Evolutionary conservation across 1,139 yeast genomes (phyloP).

Genomic region (Magnusiomyces clavatus): DNA sequence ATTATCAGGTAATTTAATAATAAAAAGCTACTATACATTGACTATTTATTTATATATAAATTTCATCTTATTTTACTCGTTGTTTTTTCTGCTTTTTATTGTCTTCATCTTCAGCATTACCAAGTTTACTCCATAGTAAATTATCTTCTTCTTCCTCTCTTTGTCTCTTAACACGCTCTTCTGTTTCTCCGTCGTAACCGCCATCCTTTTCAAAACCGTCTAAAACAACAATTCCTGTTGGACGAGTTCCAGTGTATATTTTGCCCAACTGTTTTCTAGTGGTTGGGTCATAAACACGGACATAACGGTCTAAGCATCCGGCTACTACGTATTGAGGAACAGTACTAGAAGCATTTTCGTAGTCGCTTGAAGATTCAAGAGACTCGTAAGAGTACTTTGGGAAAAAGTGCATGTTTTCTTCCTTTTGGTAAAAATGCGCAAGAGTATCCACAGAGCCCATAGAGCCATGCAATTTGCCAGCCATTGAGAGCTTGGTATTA

Average conservation of each 20-base stretch:
- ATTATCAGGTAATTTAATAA: too few relatives aligned
- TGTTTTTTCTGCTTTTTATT: not conserved
- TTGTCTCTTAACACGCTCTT: slow-evolving; percentile 3
- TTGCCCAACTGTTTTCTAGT: slow-evolving; percentile 57
- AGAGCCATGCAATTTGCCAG: slow-evolving; percentile 21
- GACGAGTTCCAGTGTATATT: slow-evolving; percentile 68
- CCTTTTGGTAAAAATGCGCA: not conserved
- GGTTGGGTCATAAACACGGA: slow-evolving; percentile 61
- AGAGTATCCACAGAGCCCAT: slow-evolving; percentile 20
- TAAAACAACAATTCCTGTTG: slow-evolving; percentile 49
- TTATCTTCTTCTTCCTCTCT: slow-evolving; percentile 4
- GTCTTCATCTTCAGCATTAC: slow-evolving; percentile 11
- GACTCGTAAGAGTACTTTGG: not conserved
- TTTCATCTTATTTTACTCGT: too few relatives aligned
- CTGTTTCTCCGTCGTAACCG: slow-evolving; percentile 2
- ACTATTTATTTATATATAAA: too few relatives aligned
- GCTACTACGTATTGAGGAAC: slow-evolving; percentile 35
- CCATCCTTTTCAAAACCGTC: slow-evolving; percentile 21
- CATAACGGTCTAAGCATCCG: slow-evolving; percentile 83
- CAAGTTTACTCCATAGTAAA: slow-evolving; percentile 5
- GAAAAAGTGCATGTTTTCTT: not conserved
- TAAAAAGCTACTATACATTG: too few relatives aligned
- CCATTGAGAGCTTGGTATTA: slow-evolving; percentile 5
- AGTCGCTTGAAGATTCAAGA: too few relatives aligned
- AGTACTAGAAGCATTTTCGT: slow-evolving; percentile 10